A percentile compares a stretch with the other conserved stretches of the same genome.
phyloP scores from a whole-genome alignment of 371 early-diverging fungal species.

The Mucor mucedo region DNA sequence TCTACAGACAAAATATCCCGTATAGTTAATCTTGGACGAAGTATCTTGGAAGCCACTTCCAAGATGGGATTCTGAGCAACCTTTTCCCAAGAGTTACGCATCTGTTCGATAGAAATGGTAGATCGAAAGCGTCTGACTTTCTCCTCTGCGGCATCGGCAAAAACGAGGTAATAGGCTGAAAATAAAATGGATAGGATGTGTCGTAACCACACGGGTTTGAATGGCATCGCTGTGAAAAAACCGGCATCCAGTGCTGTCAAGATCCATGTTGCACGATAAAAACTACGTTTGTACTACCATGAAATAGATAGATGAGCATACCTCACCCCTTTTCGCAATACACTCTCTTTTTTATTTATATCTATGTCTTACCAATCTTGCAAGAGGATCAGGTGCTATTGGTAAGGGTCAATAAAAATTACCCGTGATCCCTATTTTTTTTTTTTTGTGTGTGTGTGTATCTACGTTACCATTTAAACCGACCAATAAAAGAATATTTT shows the following conservation, averaged over 20 bases:
- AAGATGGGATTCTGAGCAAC: slow-evolving; percentile 70
- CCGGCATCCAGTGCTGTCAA: slow-evolving; percentile 94
- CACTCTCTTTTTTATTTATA: too few species aligned
- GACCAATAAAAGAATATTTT: slow-evolving; percentile 59
- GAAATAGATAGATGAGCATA: background rate
- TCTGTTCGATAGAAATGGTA: slow-evolving; percentile 82
- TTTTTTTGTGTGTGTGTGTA: background rate
- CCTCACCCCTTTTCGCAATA: background rate
- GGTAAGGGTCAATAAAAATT: background rate
- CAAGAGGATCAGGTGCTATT: slow-evolving; percentile 74
- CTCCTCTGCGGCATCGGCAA: slow-evolving; percentile 84
- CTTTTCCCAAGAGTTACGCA: slow-evolving; percentile 94
- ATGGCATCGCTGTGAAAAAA: slow-evolving; percentile 89
- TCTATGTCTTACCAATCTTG: slow-evolving; percentile 52
- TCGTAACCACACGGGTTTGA: slow-evolving; percentile 76
- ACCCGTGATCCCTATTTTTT: too few species aligned
- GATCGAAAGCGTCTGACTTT: slow-evolving; percentile 83
- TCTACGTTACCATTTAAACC: slow-evolving; percentile 61
- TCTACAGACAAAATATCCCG: slow-evolving; percentile 59
- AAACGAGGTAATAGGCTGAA: slow-evolving; percentile 82
- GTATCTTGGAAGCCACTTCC: slow-evolving; percentile 50
- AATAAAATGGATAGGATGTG: slow-evolving; percentile 81
- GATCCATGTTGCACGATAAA: slow-evolving; percentile 92
- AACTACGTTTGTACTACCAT: slow-evolving; percentile 86
- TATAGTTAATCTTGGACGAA: slow-evolving; percentile 62